These are phyloP conservation scores for Lipomyces spencermartinsiae DNA, from an alignment of 805 yeast genomes.

Conservation along the genomic window DNA sequence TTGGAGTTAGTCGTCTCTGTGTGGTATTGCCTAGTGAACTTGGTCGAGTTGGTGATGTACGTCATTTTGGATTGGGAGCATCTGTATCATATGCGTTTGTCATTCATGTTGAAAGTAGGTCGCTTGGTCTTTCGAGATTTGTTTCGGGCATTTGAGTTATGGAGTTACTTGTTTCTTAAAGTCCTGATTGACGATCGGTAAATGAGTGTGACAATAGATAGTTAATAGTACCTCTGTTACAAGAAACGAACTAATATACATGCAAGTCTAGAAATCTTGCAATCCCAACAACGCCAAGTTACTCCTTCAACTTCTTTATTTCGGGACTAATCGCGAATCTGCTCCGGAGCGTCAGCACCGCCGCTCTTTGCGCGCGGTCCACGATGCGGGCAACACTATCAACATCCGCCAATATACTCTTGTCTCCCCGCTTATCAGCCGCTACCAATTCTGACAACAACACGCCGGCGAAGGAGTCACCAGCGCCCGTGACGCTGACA, in stretches of 20 bases:
- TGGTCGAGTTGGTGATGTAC: background rate
- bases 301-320: constrained; percentile 12
- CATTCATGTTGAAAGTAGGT: background rate
- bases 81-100: background rate
- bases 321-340: constrained; percentile 32
- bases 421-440: constrained; percentile 31
- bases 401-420: constrained; percentile 37
- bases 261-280: background rate
- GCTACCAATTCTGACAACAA: constrained; percentile 53
- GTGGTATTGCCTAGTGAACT: background rate
- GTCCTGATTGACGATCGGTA: background rate
- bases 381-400: constrained; percentile 18
- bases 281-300: background rate
- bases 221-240: background rate
- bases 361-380: constrained; percentile 31
- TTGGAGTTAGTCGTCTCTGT: background rate
- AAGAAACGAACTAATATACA: no score
- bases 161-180: background rate
- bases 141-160: background rate
- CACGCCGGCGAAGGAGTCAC: constrained; percentile 78
- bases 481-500: constrained; percentile 84
- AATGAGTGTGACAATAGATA: background rate
- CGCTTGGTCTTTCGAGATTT: background rate
- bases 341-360: constrained; percentile 32
- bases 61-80: background rate